Evolutionary conservation across 2,329 filamentous ascomycete species (phyloP).

Genomic region (Akanthomyces lecanii): DNA sequence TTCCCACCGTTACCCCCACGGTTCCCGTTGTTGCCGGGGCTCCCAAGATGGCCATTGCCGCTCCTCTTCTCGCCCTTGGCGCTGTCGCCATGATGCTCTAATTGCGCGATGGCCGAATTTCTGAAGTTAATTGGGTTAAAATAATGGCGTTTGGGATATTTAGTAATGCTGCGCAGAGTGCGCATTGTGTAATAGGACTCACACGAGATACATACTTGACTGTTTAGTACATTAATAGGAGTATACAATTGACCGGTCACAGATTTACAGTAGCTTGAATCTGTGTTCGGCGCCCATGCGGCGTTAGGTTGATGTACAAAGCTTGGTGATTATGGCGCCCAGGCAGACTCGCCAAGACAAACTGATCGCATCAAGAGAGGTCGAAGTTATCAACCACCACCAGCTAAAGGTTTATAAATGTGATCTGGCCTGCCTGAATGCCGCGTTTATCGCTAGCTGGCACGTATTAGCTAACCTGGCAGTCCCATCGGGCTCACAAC

Average conservation of each 20-base stretch:
- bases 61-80: constrained; percentile 10
- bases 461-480: background rate
- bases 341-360: background rate
- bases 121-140: constrained; percentile 1
- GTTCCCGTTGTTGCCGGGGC: constrained; percentile 8
- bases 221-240: constrained; percentile 10
- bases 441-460: no score
- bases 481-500: background rate
- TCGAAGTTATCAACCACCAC: no score
- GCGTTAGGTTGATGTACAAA: background rate
- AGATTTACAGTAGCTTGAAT: background rate
- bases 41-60: constrained; percentile 4
- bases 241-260: background rate
- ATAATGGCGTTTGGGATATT: constrained; percentile 6
- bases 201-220: background rate
- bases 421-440: no score
- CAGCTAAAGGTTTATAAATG: no score
- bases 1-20: constrained; percentile 6
- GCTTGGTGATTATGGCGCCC: no score
- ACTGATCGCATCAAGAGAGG: background rate
- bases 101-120: background rate
- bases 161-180: background rate
- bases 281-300: background rate
- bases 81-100: constrained; percentile 12
- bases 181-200: background rate